Base-by-base conservation (phyloP, 306 rosid genomes). In the Fragaria ananassa region DNA sequence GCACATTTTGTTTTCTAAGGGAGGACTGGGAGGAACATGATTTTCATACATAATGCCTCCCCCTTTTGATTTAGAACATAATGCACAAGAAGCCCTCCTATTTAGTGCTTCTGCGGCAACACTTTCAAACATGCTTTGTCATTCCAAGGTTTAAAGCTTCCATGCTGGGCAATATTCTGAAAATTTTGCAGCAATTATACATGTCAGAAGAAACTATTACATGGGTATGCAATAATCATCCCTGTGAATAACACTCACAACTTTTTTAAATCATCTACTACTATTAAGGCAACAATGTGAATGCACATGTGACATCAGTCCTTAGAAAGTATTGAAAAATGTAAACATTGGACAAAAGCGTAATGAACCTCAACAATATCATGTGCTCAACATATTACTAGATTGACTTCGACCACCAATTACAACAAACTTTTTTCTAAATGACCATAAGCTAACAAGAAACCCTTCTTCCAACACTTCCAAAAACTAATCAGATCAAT, bases 141-240 rank as follows among this genome's bases (percentile, higher is more conserved):
- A 19, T 15, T 64, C 97, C 97, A 91, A 29, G 97, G 98, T 79
- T 0, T 47, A 21, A 91, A 89, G 8, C 66, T 34, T 76, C 89
- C 90, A 14, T 69, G 79, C 8, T 83, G 85, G 61, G 83, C 23
- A 73, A 81, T 0, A 71, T 91, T 81, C 96, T 91, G 89, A 76
- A 76, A 46, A 80, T 60, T 49, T 44, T 19, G 63, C 25, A 53
- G 65, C 45, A 81, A 80, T 15, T 41, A 62, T 34, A 74, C 69
- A 60, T 56, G 78, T 74, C 79, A 78, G 62, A 75, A 45, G 68
- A 72, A 60, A 37, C 10, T 19, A 66, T 0, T 42, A 17, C 68
- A 63, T 27, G 65, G 37, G 65, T 4, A 15, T 19, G 65, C 65
- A 27, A 60, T 60, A 5, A 60, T 60, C 37, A 60, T 60, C 35